Evolutionary conservation across 2,329 filamentous ascomycete genomes (phyloP).

Genomic region (Cordyceps cicadae): DNA sequence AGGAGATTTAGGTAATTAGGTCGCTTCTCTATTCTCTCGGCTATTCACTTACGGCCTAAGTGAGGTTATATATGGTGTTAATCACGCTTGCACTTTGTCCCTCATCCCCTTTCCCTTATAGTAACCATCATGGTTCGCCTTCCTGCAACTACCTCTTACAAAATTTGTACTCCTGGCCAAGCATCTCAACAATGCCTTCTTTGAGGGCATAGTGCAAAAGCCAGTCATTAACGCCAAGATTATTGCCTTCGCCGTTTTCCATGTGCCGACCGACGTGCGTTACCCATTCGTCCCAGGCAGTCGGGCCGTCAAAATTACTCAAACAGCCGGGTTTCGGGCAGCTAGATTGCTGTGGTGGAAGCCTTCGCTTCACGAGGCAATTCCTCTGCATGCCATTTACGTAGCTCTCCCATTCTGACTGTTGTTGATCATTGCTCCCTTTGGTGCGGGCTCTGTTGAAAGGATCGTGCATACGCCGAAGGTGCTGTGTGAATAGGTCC

Average conservation of each 20-base stretch:
- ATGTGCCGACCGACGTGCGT: conserved; percentile 88
- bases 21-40: neutral
- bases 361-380: conserved; percentile 63
- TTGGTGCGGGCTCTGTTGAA: conserved; percentile 45
- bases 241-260: conserved; percentile 59
- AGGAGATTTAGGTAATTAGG: neutral
- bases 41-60: neutral
- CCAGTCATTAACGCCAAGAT: conserved; percentile 48
- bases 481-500: conserved; percentile 89
- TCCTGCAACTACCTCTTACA: neutral
- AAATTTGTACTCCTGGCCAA: conserved; percentile 22
- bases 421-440: conserved; percentile 45
- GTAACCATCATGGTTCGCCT: neutral
- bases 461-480: conserved; percentile 85
- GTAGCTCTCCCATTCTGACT: conserved; percentile 54
- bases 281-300: conserved; percentile 82
- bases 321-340: conserved; percentile 66
- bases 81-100: neutral
- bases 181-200: conserved; percentile 53
- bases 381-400: conserved; percentile 63
- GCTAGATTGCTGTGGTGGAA: conserved; percentile 61
- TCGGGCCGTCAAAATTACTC: conserved; percentile 59
- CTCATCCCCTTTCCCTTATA: neutral
- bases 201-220: conserved; percentile 55
- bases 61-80: neutral